These are phyloP conservation scores for Cordyceps cateniannulata DNA, from an alignment of 2,329 filamentous ascomycete genomes.

Conservation along the genomic window DNA sequence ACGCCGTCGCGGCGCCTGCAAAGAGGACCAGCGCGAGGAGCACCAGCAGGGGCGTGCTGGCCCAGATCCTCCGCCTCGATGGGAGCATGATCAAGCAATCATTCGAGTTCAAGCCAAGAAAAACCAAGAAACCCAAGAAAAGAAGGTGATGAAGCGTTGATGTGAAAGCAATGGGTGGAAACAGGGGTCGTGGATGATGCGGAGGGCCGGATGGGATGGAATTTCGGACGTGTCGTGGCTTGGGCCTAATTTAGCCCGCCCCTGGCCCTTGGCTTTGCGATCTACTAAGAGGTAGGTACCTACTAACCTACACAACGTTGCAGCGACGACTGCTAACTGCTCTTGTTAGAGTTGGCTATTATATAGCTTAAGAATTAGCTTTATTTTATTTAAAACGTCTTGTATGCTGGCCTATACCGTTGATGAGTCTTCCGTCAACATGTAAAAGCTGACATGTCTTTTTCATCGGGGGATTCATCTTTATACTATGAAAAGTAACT, in stretches of 20 bases:
- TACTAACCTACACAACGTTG: no score
- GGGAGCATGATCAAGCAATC: conserved; percentile 21
- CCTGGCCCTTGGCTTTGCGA: no score
- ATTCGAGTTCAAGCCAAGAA: not conserved
- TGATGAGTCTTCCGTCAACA: no score
- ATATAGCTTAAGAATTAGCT: no score
- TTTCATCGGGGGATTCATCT: no score
- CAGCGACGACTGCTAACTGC: no score
- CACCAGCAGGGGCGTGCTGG: conserved; percentile 25
- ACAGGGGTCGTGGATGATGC: not conserved
- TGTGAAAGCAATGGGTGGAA: not conserved
- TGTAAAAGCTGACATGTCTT: no score
- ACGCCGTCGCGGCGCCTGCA: conserved; percentile 52
- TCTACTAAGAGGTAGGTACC: no score
- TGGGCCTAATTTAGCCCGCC: not conserved
- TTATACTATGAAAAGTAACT: no score
- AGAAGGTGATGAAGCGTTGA: not conserved
- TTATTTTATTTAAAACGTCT: no score
- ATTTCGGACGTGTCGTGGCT: not conserved
- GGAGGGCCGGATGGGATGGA: not conserved
- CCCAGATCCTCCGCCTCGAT: conserved; percentile 27
- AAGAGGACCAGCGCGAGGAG: conserved; percentile 33
- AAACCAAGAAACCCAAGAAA: not conserved
- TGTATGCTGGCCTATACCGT: no score
- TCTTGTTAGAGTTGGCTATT: no score